Base-by-base conservation (phyloP, 495 filamentous ascomycete genomes). In the Penicillium roqueforti region DNA sequence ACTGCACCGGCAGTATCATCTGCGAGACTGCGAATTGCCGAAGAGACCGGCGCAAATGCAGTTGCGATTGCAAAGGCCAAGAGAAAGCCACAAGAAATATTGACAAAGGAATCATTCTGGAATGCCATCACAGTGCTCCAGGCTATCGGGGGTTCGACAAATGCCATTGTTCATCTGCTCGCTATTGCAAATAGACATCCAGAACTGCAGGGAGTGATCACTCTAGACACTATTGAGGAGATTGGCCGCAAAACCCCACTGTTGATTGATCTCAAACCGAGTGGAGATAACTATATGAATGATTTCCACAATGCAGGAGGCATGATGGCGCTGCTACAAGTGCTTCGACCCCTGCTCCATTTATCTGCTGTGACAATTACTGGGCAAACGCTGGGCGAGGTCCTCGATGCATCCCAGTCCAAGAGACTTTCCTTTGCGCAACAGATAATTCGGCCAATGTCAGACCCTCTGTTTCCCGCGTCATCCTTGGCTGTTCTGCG, bases 301-400 rank as follows among this genome's bases (percentile, higher is more conserved):
- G 83, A 88, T 56, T 86, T 88, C 56, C 85, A 88, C 60, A 80
- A 82, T 59, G 79, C 83, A 0, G 85, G 84, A 6, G 84, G 85
- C 39, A 87, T 87, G 82, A 55, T 75, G 20, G 78, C 78, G 4
- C 62, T 88, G 0, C 55, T 87, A 9, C 74, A 80, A 44, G 71
- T 73, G 4, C 69, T 88, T 3, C 68, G 72, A 6, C 84, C 83
- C 0, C 71, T 87, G 0, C 71, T 88, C 0, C 69, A 82, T 40
- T 72, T 86, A 0, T 68, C 76, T 37, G 82, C 82, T 0, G 42
- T 75, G 63, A 87, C 83, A 0, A 68, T 87, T 19, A 80, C 80
- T 0, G 83, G 83, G 1, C 64, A 75, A 34, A 86, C 83, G 0
- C 57, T 87, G 2, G 83, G 83, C 19, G 71, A 82, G 28, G 66